Evolutionary conservation across 2,329 filamentous ascomycete genomes (phyloP).

Genomic region (Paecilomyces niveus): DNA sequence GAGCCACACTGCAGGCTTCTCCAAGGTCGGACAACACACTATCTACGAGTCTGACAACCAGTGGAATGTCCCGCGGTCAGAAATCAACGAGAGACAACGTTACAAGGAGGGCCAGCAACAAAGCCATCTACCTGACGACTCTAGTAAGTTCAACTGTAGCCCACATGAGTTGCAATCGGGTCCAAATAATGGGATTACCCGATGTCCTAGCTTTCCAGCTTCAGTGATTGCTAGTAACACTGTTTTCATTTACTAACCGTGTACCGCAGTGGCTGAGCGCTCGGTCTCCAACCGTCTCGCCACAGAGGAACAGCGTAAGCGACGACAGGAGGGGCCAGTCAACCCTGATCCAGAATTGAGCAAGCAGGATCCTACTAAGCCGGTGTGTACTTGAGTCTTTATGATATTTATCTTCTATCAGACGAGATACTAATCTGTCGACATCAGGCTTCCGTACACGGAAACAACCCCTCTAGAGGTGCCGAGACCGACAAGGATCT

Average conservation of each 20-base stretch:
- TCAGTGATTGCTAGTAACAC: not conserved
- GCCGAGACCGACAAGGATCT: conserved; percentile 41
- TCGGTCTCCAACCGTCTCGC: conserved; percentile 40
- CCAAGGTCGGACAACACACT: conserved; percentile 58
- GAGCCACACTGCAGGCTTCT: conserved; percentile 40
- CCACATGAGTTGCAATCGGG: not conserved
- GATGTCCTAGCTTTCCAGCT: not conserved
- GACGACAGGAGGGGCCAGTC: conserved; percentile 15
- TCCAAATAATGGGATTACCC: not conserved
- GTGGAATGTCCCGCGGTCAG: conserved; percentile 53
- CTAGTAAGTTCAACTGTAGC: conserved; percentile 48
- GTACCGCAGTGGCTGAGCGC: conserved; percentile 33
- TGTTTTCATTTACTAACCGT: not conserved
- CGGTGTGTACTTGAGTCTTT: conserved; percentile 20
- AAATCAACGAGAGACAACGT: conserved; percentile 47
- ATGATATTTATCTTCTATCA: not conserved
- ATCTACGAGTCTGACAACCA: conserved; percentile 76
- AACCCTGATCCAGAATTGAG: conserved; percentile 29
- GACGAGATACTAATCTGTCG: not conserved
- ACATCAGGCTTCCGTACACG: conserved; percentile 36
- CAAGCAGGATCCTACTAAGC: conserved; percentile 37
- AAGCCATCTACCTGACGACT: conserved; percentile 62
- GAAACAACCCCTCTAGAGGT: conserved; percentile 40
- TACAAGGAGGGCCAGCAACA: conserved; percentile 67
- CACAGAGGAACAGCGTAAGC: conserved; percentile 20